Evolutionary conservation across 148 eudicot species (phyloP), one percentile per base, ranked within the genome.

Genomic region (Drosera capensis): DNA sequence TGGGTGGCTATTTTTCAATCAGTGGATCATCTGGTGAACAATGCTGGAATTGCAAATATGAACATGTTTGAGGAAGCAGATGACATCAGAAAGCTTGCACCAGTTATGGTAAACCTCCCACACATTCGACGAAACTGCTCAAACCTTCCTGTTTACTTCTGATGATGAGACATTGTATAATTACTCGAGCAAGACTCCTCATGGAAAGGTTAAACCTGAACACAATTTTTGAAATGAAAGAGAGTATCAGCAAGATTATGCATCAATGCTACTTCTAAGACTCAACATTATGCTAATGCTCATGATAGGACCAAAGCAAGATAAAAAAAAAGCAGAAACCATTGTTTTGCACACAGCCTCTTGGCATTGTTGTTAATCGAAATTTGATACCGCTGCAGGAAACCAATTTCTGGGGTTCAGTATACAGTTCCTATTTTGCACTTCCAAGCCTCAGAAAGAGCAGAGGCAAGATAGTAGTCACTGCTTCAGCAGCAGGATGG

Each of bases 11-110:
- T 28, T 6, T 6, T 23, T 9, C 9, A 13, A 36, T n/a, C 49
- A 82, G 94, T 82, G 79, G 86, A 78, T 25, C 86, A 82, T 65
- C 52, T 78, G 72, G 86, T 82, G 63, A 56, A 56, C 30, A 72
- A 72, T 50, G 93, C 93, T 35, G 82, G 93, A 47, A 70, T 78
- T 42, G 30, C 57, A 1, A 36, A 70, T 1, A 47, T 29, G n/a
- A 39, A 45, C 60, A 35, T 65, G 69, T 29, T 82, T 26, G 86
- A 82, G 44, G 94, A 82, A 34, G 56, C 52, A 1, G 49, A 63
- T 7, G 59, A 68, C 40, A 41, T 77, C 6, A 67, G 63, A 9
- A 62, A 66, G 48, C 54, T 67, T n/a, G 55, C 56, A 45, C 61
- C 74, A 0, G 42, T 74, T 16, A 84, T 84, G 94, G 79, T 81